A percentile compares a stretch with the other conserved stretches of the same genome.
phyloP scores from a whole-genome alignment of 306 rosid species.

The Fragaria vesca region DNA sequence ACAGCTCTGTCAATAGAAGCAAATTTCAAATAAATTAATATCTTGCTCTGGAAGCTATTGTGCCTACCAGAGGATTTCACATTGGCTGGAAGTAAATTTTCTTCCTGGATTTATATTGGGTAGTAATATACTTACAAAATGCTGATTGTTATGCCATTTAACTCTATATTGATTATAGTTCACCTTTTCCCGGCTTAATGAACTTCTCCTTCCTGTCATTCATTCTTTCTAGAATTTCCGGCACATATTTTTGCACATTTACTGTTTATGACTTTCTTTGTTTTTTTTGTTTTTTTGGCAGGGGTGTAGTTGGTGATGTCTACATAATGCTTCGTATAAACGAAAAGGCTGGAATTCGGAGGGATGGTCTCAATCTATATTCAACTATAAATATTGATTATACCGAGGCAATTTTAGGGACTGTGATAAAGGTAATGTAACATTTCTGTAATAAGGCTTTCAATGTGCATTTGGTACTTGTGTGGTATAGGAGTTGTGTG shows the following conservation, averaged over 20 bases:
- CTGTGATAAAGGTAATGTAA: slow-evolving; percentile 58
- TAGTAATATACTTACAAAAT: neutral
- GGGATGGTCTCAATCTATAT: slow-evolving; percentile 81
- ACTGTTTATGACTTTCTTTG: neutral
- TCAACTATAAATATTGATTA: slow-evolving; percentile 69
- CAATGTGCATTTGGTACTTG: neutral
- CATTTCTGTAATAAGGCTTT: neutral
- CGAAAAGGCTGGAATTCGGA: slow-evolving; percentile 69
- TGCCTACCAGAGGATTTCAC: neutral
- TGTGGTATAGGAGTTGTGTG: slow-evolving; percentile 11
- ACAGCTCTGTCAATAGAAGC: neutral
- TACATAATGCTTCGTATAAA: slow-evolving; percentile 67
- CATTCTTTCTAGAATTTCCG: neutral
- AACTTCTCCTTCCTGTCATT: neutral
- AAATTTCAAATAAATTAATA: neutral
- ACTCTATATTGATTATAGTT: neutral
- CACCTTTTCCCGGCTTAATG: neutral
- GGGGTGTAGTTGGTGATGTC: slow-evolving; percentile 73
- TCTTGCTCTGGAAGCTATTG: neutral
- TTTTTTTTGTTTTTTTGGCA: slow-evolving; percentile 26
- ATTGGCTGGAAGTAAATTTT: neutral
- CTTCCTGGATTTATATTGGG: neutral
- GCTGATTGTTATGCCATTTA: neutral
- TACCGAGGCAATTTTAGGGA: slow-evolving; percentile 87
- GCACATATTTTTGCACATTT: neutral